phyloP scores from a whole-genome alignment of 768 basidiomycete species.

The Panus rudis region DNA sequence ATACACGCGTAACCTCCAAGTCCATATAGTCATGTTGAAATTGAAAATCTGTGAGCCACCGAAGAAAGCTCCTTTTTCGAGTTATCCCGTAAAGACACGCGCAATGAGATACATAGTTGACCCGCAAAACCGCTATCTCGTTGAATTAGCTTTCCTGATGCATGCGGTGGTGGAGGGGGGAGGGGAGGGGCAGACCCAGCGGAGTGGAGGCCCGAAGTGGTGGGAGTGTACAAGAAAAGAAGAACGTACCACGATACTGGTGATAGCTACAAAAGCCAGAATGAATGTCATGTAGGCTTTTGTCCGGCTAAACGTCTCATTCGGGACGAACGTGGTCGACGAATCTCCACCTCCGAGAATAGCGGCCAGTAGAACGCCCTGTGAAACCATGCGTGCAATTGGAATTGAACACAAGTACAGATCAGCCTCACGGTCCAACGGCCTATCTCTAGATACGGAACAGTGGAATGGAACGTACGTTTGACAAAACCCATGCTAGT shows the following conservation, averaged over 20 bases:
- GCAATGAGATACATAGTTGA: slow-evolving; percentile 49
- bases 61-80: too few species aligned
- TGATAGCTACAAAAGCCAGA: slow-evolving; percentile 73
- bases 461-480: slow-evolving; percentile 38
- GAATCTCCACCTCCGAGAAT: slow-evolving; percentile 60
- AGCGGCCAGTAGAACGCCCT: slow-evolving; percentile 64
- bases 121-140: slow-evolving; percentile 46
- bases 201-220: neutral
- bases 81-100: slow-evolving; percentile 44
- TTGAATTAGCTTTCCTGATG: neutral
- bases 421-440: neutral
- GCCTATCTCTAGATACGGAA: too few species aligned
- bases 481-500: slow-evolving; percentile 78
- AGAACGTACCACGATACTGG: slow-evolving; percentile 49
- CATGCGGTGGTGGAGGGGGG: neutral
- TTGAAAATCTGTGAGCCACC: too few species aligned
- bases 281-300: slow-evolving; percentile 78
- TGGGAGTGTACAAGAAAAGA: neutral
- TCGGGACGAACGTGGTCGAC: slow-evolving; percentile 52
- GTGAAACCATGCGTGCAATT: neutral
- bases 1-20: too few species aligned
- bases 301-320: slow-evolving; percentile 42
- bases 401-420: neutral
- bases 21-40: too few species aligned
- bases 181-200: slow-evolving; percentile 10